Conservation (phyloP, 495 filamentous ascomycete species). For the Daldinia vernicosa region DNA sequence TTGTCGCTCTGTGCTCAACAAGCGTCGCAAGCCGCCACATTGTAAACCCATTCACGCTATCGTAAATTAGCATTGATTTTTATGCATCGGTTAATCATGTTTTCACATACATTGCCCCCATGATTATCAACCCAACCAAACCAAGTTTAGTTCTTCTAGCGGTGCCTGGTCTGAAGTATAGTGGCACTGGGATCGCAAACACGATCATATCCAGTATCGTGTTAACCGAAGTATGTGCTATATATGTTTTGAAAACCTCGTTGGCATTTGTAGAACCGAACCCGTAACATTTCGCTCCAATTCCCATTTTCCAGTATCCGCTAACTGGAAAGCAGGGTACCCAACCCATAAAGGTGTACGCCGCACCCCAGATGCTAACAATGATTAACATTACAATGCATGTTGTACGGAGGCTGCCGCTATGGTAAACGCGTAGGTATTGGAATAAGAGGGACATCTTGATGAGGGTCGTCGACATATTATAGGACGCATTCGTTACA, state of each 20-base stretch:
- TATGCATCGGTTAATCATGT: neutral
- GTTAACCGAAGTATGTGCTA: conserved; percentile 44
- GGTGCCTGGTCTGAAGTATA: conserved; percentile 41
- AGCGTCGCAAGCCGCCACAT: conserved; percentile 48
- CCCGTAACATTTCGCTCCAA: conserved; percentile 40
- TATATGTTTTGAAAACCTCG: conserved; percentile 38
- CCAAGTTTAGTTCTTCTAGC: conserved; percentile 37
- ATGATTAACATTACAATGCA: conserved; percentile 38
- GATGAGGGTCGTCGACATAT: conserved; percentile 42
- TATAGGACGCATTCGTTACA: conserved; percentile 33
- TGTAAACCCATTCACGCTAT: conserved; percentile 45
- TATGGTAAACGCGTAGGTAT: conserved; percentile 43
- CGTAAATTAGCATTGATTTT: conserved; percentile 10
- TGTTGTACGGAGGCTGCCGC: conserved; percentile 35
- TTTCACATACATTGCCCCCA: conserved; percentile 37
- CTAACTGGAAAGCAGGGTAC: conserved; percentile 42
- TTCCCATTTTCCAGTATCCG: conserved; percentile 40
- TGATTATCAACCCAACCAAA: conserved; percentile 36
- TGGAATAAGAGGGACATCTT: conserved; percentile 48
- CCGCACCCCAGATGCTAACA: conserved; percentile 39
- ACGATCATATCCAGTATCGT: conserved; percentile 43
- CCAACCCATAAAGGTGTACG: conserved; percentile 36
- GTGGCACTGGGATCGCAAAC: conserved; percentile 41
- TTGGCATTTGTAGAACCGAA: conserved; percentile 42
- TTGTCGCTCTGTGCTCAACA: conserved; percentile 38